phyloP scores from a whole-genome alignment of 768 basidiomycete species.

The Amanita molliuscula region DNA sequence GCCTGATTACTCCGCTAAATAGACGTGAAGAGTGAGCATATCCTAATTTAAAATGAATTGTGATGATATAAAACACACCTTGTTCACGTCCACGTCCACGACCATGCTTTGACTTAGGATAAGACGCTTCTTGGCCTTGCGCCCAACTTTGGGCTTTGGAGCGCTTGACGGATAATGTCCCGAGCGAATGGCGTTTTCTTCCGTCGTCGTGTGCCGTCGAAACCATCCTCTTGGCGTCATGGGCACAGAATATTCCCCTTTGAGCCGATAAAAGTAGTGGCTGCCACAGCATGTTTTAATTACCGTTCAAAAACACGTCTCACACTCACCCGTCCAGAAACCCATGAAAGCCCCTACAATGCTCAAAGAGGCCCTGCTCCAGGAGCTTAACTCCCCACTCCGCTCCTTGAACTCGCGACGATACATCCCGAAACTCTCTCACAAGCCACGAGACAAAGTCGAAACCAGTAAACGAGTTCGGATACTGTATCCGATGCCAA shows the following conservation, averaged over 20 bases:
- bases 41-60: slow-evolving; percentile 3
- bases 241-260: slow-evolving; percentile 63
- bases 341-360: slow-evolving; percentile 66
- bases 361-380: slow-evolving; percentile 80
- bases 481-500: slow-evolving; percentile 70
- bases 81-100: slow-evolving; percentile 75
- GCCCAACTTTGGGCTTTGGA: slow-evolving; percentile 23
- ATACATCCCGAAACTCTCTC: slow-evolving; percentile 85
- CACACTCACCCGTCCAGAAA: slow-evolving; percentile 76
- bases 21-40: background rate
- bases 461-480: slow-evolving; percentile 80
- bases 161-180: slow-evolving; percentile 26
- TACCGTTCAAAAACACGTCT: background rate
- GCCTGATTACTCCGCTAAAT: slow-evolving; percentile 72
- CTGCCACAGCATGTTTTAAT: slow-evolving; percentile 23
- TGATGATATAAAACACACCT: slow-evolving; percentile 28
- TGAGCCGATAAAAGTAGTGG: slow-evolving; percentile 83
- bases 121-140: slow-evolving; percentile 46
- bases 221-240: slow-evolving; percentile 73
- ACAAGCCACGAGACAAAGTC: slow-evolving; percentile 89
- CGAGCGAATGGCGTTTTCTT: slow-evolving; percentile 18
- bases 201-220: slow-evolving; percentile 40
- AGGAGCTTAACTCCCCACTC: slow-evolving; percentile 72
- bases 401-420: slow-evolving; percentile 66
- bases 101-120: slow-evolving; percentile 86